These are phyloP conservation scores for Botrytis sinoallii DNA, from an alignment of 2,329 filamentous ascomycete species.

Conservation along the genomic window DNA sequence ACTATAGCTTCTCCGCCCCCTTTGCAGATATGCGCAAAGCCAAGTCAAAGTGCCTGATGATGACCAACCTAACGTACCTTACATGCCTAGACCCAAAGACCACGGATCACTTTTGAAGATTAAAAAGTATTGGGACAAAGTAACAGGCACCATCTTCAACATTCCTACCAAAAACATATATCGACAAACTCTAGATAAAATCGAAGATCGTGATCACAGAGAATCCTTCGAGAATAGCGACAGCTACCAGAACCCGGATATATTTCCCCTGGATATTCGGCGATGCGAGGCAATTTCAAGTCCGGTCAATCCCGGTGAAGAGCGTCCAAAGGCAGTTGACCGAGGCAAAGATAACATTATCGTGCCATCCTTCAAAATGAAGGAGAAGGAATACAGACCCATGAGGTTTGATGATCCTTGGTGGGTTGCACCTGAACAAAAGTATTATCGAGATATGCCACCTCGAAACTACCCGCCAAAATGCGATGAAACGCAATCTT, in stretches of 20 bases:
- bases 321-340: neutral
- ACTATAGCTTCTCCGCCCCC: conserved; percentile 22
- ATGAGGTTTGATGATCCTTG: conserved; percentile 30
- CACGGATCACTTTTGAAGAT: conserved; percentile 2
- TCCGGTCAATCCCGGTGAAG: neutral
- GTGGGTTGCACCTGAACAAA: conserved; percentile 29
- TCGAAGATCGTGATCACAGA: neutral
- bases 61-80: neutral
- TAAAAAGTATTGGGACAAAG: conserved; percentile 33
- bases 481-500: conserved; percentile 1
- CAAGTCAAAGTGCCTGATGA: neutral
- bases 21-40: conserved; percentile 24
- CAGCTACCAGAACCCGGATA: conserved; percentile 12
- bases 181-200: neutral
- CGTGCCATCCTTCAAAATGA: conserved; percentile 5
- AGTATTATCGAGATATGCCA: conserved; percentile 25
- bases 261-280: conserved; percentile 36
- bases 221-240: neutral
- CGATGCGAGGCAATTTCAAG: conserved; percentile 18
- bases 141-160: conserved; percentile 35
- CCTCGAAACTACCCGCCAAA: conserved; percentile 26
- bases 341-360: neutral
- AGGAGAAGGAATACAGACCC: conserved; percentile 6
- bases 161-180: conserved; percentile 26
- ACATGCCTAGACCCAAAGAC: neutral